Percentiles rank a stretch among this genome's conserved stretches.
These are phyloP conservation scores for Ormosia semicastrata DNA, from an alignment of 306 rosid species.

Conservation along the genomic window DNA sequence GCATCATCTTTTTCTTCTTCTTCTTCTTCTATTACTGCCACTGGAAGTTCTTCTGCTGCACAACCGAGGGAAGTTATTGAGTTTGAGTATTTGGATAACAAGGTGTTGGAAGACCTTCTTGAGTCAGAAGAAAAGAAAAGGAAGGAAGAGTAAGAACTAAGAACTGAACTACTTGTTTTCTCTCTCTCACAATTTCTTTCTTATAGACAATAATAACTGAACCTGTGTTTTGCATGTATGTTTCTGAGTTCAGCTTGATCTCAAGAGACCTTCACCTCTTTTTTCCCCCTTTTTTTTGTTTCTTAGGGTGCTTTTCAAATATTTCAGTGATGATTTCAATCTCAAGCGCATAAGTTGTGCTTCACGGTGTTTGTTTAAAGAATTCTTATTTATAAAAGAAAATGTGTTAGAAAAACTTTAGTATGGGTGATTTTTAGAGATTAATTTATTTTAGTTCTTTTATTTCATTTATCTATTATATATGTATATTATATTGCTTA, in stretches of 20 bases:
- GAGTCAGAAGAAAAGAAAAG: background rate
- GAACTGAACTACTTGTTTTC: background rate
- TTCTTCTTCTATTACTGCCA: background rate
- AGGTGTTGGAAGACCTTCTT: slow-evolving; percentile 48
- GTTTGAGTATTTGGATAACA: slow-evolving; percentile 39
- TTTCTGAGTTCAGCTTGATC: no score
- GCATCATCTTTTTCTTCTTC: background rate
- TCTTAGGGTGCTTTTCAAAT: no score
- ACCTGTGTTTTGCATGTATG: background rate
- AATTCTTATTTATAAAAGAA: background rate
- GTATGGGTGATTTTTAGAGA: background rate
- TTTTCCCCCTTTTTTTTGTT: no score
- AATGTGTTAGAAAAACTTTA: background rate
- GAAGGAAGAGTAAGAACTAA: background rate
- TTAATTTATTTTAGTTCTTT: background rate
- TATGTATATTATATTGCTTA: background rate
- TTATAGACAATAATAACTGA: background rate
- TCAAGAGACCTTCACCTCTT: no score
- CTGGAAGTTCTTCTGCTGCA: slow-evolving; percentile 18
- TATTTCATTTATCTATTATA: background rate
- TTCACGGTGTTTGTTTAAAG: background rate
- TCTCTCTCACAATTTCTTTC: background rate
- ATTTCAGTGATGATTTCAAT: no score
- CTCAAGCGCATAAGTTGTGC: background rate
- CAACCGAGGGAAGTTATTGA: slow-evolving; percentile 24